These are phyloP conservation scores for Suhomyces bolitotheri DNA, from an alignment of 1,139 yeast species.

Conservation along the genomic window DNA sequence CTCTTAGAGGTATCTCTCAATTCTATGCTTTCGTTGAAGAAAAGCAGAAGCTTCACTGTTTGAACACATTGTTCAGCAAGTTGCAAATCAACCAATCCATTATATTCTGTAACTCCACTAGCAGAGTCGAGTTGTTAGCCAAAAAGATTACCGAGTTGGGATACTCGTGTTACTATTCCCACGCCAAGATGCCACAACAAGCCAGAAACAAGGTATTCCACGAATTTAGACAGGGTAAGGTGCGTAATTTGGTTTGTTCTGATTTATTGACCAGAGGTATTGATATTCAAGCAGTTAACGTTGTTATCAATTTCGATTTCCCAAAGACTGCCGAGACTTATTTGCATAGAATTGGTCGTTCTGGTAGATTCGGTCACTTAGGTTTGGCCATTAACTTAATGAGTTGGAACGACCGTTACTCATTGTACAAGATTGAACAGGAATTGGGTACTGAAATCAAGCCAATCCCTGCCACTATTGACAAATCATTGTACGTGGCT, in stretches of 20 bases:
- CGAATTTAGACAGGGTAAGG: slow-evolving; percentile 97
- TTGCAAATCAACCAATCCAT: slow-evolving; percentile 94
- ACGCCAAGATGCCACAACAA: slow-evolving; percentile 96
- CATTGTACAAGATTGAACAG: slow-evolving; percentile 91
- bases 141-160: slow-evolving; percentile 96
- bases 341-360: slow-evolving; percentile 97
- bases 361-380: slow-evolving; percentile 97
- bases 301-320: slow-evolving; percentile 95
- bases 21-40: slow-evolving; percentile 98
- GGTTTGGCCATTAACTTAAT: slow-evolving; percentile 96
- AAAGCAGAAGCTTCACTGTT: slow-evolving; percentile 90
- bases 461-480: slow-evolving; percentile 92
- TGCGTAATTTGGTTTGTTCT: slow-evolving; percentile 94
- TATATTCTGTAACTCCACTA: slow-evolving; percentile 94
- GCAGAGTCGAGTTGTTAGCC: slow-evolving; percentile 92
- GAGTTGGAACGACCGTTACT: slow-evolving; percentile 95
- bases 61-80: slow-evolving; percentile 91
- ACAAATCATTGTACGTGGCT: slow-evolving; percentile 84
- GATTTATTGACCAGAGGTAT: slow-evolving; percentile 98
- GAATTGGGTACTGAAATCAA: slow-evolving; percentile 97
- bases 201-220: slow-evolving; percentile 98
- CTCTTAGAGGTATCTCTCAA: slow-evolving; percentile 94
- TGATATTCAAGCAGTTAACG: slow-evolving; percentile 98
- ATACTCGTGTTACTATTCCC: slow-evolving; percentile 94
- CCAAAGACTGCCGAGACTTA: slow-evolving; percentile 98